Evolutionary conservation across 2,329 filamentous ascomycete genomes (phyloP).

Genomic region (Ceratocystis cubensis): DNA sequence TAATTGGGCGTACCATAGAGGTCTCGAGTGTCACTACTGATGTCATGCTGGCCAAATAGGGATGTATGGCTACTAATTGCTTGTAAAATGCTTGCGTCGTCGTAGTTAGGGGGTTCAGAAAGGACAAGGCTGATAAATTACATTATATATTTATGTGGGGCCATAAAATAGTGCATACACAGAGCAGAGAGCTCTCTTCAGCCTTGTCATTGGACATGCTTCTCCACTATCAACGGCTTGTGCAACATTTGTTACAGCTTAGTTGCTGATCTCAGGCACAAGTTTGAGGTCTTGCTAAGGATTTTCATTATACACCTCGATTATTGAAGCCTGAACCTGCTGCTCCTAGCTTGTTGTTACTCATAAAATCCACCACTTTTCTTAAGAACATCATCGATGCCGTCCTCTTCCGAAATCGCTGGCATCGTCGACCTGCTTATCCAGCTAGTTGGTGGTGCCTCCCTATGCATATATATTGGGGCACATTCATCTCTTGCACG

Average conservation of each 20-base stretch:
- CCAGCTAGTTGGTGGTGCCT: slow-evolving; percentile 48
- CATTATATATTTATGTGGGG: neutral
- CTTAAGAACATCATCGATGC: neutral
- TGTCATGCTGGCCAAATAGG: slow-evolving; percentile 43
- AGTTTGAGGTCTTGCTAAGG: too few relatives aligned
- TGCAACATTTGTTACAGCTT: neutral
- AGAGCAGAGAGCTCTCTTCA: neutral
- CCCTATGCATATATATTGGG: slow-evolving; percentile 74
- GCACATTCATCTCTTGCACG: slow-evolving; percentile 75
- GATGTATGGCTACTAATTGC: neutral
- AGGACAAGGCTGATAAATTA: neutral
- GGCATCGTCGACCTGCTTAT: slow-evolving; percentile 15
- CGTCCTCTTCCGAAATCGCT: neutral
- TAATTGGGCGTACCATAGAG: slow-evolving; percentile 52
- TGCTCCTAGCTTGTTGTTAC: neutral
- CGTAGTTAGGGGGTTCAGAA: neutral
- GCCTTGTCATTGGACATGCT: neutral
- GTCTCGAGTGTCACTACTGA: slow-evolving; percentile 74
- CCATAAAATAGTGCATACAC: too few relatives aligned
- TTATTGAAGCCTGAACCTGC: neutral
- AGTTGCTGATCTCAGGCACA: too few relatives aligned
- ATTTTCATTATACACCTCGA: too few relatives aligned
- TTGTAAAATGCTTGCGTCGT: neutral
- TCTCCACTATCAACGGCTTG: neutral
- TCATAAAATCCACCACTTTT: neutral